Conservation (phyloP, 208 protist genomes). For the Crithidia expoeki region DNA sequence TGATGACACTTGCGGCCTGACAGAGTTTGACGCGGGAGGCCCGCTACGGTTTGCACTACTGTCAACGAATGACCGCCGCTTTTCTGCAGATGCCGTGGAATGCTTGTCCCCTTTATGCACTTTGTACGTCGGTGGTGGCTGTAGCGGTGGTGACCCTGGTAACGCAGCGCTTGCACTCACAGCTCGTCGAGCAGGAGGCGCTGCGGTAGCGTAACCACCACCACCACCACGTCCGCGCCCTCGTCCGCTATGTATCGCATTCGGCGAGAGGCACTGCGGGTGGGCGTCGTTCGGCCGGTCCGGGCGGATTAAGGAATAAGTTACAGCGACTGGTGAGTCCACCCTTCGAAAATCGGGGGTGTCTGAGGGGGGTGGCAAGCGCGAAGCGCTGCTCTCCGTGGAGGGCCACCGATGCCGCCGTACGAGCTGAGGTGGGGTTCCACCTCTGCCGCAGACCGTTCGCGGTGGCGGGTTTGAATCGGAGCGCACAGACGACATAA, state of each 20-base stretch:
- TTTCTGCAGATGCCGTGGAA: not conserved
- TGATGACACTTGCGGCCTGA: too few species aligned
- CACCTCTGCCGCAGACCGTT: not conserved
- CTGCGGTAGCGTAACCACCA: not conserved
- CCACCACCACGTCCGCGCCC: not conserved
- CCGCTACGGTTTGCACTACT: not conserved
- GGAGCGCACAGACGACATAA: not conserved
- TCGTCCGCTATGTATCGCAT: not conserved
- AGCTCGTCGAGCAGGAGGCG: not conserved
- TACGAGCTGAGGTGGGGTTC: slow-evolving; percentile 10
- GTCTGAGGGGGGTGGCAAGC: not conserved
- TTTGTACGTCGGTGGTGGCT: not conserved
- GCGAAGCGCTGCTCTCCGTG: not conserved
- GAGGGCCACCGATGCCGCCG: slow-evolving; percentile 9
- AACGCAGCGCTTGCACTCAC: not conserved
- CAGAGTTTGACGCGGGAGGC: not conserved
- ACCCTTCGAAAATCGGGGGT: not conserved
- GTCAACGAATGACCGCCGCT: not conserved
- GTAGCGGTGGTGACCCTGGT: not conserved
- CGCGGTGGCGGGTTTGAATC: not conserved
- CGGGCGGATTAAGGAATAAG: not conserved
- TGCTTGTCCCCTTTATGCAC: not conserved
- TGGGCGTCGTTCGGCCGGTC: not conserved
- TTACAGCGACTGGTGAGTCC: not conserved
- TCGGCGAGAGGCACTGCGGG: not conserved